Percentiles rank a stretch among this genome's conserved stretches.
phyloP scores from a whole-genome alignment of 768 basidiomycete genomes.

The Bullera alba region DNA sequence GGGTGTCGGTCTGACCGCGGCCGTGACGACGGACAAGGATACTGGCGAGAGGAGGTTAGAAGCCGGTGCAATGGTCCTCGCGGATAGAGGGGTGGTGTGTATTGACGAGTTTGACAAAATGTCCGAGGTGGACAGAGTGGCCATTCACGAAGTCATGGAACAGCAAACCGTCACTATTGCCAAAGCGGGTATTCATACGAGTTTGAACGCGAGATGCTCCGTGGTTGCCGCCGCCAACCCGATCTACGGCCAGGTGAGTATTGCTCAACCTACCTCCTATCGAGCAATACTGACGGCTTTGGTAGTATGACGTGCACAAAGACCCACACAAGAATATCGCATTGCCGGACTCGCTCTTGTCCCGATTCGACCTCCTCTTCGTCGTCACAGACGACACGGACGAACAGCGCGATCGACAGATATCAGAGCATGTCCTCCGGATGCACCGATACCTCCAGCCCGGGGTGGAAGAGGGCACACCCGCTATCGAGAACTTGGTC shows the following conservation, averaged over 20 bases:
- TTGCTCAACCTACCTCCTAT: not conserved
- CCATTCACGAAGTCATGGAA: slow-evolving; percentile 99
- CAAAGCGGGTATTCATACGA: slow-evolving; percentile 97
- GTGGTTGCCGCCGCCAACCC: slow-evolving; percentile 98
- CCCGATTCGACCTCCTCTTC: slow-evolving; percentile 96
- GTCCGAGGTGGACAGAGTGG: slow-evolving; percentile 97
- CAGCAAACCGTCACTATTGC: slow-evolving; percentile 99
- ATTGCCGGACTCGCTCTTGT: slow-evolving; percentile 90
- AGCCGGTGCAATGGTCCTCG: slow-evolving; percentile 98
- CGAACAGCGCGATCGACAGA: slow-evolving; percentile 82
- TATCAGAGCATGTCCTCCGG: slow-evolving; percentile 94
- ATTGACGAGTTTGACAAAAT: slow-evolving; percentile 99
- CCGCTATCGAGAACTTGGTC: slow-evolving; percentile 73
- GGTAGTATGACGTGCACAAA: slow-evolving; percentile 95
- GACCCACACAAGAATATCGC: slow-evolving; percentile 99
- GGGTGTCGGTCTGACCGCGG: slow-evolving; percentile 98
- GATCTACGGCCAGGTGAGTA: slow-evolving; percentile 84
- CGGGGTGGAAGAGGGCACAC: slow-evolving; percentile 91
- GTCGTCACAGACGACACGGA: slow-evolving; percentile 98
- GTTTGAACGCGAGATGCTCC: slow-evolving; percentile 92
- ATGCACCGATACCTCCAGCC: slow-evolving; percentile 96
- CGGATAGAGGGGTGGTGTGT: slow-evolving; percentile 96
- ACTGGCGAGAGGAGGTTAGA: slow-evolving; percentile 87
- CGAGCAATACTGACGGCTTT: not conserved
- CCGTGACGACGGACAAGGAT: slow-evolving; percentile 95